Conservation (phyloP, 2,329 filamentous ascomycete species). For the Microdochium nivale region DNA sequence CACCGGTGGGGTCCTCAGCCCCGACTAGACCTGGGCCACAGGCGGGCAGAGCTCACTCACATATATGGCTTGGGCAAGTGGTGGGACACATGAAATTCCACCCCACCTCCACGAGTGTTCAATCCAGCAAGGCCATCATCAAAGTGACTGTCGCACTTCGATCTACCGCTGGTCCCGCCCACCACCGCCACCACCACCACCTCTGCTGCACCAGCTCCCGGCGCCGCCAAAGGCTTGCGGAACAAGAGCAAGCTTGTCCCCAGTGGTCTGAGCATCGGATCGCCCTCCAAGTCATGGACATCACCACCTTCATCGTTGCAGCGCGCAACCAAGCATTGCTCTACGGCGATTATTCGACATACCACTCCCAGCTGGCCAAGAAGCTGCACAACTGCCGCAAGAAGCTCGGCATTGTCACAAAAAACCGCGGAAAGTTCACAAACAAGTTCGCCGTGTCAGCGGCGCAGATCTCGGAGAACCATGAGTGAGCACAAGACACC, state of each 20-base stretch:
- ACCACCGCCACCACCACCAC: no score
- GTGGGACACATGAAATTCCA: no score
- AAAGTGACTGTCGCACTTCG: no score
- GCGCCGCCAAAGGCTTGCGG: background rate
- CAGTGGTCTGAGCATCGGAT: background rate
- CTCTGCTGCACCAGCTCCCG: background rate
- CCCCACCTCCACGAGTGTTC: no score
- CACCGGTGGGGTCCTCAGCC: no score
- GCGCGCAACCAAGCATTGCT: conserved; percentile 77
- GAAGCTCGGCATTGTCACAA: conserved; percentile 75
- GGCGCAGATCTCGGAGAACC: conserved; percentile 64
- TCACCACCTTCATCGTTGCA: conserved; percentile 75
- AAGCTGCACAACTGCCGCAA: conserved; percentile 76
- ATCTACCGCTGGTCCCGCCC: no score
- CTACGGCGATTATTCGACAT: conserved; percentile 81
- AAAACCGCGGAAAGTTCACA: conserved; percentile 78
- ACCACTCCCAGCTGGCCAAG: conserved; percentile 71
- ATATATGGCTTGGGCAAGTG: no score
- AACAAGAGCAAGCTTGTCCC: background rate
- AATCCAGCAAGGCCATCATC: no score
- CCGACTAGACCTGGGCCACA: no score
- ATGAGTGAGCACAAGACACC: conserved; percentile 52
- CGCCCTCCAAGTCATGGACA: conserved; percentile 57
- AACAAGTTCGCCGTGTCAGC: conserved; percentile 63
- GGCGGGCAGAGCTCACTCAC: no score